These are phyloP conservation scores for Karstenula rhodostoma DNA, from an alignment of 2,329 filamentous ascomycete species.

Conservation along the genomic window DNA sequence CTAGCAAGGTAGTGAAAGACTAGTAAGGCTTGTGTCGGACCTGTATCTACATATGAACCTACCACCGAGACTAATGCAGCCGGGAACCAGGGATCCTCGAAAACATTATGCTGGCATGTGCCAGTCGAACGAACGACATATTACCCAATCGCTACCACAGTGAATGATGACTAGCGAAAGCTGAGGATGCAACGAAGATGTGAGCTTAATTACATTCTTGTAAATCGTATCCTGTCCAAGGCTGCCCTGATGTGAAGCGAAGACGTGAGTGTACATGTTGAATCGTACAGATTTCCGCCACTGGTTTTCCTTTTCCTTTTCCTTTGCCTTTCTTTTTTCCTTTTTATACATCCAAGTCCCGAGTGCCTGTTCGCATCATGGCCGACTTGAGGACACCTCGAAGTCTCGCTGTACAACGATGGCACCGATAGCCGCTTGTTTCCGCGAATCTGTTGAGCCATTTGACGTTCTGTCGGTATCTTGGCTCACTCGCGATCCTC, in stretches of 20 bases:
- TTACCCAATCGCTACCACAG: too few relatives aligned
- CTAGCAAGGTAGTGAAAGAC: too few relatives aligned
- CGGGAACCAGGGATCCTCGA: too few relatives aligned
- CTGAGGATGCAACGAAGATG: not conserved
- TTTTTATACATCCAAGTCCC: too few relatives aligned
- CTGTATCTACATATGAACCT: too few relatives aligned
- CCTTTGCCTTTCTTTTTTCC: not conserved
- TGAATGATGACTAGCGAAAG: not conserved
- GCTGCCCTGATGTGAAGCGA: not conserved
- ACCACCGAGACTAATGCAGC: too few relatives aligned
- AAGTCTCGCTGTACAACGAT: slow-evolving; percentile 4
- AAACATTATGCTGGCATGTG: too few relatives aligned
- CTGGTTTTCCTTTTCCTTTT: not conserved
- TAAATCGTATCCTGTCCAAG: not conserved
- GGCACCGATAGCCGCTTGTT: not conserved
- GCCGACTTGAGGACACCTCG: not conserved
- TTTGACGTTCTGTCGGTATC: not conserved
- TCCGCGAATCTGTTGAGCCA: slow-evolving; percentile 8
- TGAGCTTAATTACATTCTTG: not conserved
- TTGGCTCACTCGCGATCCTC: not conserved
- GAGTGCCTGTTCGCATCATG: not conserved
- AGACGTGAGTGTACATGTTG: not conserved
- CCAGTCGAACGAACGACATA: too few relatives aligned
- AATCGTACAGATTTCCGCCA: not conserved
- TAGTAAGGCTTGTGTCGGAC: too few relatives aligned